Evolutionary conservation across 176 grass and related monocot species (phyloP).

Genomic region (Musa schizocarpa): DNA sequence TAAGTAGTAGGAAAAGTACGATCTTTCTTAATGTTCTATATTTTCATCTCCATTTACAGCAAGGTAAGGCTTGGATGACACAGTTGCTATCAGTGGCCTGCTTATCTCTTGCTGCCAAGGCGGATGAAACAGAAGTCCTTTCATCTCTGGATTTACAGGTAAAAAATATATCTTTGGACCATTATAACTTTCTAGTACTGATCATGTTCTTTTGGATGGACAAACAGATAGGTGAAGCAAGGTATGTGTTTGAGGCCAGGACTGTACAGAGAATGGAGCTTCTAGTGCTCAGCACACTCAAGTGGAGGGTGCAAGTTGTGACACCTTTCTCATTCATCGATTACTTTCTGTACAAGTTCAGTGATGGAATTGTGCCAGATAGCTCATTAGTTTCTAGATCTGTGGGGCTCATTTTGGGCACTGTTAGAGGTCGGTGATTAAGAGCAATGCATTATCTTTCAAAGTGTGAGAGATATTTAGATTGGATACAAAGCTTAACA

Average conservation of each 20-base stretch:
- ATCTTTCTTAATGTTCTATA: not conserved
- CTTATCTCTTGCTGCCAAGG: constrained; percentile 67
- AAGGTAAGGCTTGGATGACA: constrained; percentile 46
- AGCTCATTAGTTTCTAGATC: constrained; percentile 26
- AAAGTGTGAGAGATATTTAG: not conserved
- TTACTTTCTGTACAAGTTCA: constrained; percentile 52
- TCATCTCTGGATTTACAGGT: constrained; percentile 65
- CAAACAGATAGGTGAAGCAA: constrained; percentile 26
- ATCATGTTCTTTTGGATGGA: not conserved
- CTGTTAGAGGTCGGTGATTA: constrained; percentile 49
- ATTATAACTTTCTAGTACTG: not conserved
- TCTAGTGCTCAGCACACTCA: constrained; percentile 35
- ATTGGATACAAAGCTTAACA: not conserved
- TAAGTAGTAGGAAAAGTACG: not conserved
- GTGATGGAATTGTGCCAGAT: constrained; percentile 25
- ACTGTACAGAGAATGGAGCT: constrained; percentile 64
- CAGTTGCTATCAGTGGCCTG: constrained; percentile 65
- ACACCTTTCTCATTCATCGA: constrained; percentile 51
- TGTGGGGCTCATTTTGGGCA: constrained; percentile 33
- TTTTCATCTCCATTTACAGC: constrained; percentile 31
- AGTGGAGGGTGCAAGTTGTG: constrained; percentile 73
- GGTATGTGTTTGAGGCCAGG: constrained; percentile 39
- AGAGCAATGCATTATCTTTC: too few relatives aligned
- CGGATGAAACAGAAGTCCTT: constrained; percentile 61
- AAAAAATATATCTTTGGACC: constrained; percentile 2